phyloP scores from a whole-genome alignment of 2,329 filamentous ascomycete genomes.

The Penicillium sp. region DNA sequence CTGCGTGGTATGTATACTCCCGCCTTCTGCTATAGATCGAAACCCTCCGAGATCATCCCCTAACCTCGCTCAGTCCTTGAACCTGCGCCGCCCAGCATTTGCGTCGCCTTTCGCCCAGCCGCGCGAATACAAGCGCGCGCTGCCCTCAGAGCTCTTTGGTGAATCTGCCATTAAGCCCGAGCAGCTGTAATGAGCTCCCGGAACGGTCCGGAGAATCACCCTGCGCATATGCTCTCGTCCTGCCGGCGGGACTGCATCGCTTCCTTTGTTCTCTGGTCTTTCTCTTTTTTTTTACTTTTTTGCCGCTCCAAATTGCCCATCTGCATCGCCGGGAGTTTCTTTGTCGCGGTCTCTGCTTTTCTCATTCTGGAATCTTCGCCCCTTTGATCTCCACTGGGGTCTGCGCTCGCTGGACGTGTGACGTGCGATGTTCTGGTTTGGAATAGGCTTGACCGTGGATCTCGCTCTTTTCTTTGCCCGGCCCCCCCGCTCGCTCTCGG shows the following conservation, averaged over 20 bases:
- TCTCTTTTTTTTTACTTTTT: background rate
- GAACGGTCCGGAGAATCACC: constrained; percentile 15
- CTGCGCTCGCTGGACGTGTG: constrained; percentile 4
- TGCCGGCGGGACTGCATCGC: constrained; percentile 12
- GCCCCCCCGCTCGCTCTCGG: background rate
- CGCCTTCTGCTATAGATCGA: background rate
- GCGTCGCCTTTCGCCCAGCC: constrained; percentile 45
- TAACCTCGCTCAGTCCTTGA: constrained; percentile 33
- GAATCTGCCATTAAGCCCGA: constrained; percentile 29
- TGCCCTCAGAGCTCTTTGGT: constrained; percentile 36
- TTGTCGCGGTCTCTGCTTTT: constrained; percentile 19
- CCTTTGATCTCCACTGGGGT: background rate
- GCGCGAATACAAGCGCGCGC: constrained; percentile 38
- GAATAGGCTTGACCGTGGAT: background rate
- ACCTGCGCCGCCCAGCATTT: constrained; percentile 41
- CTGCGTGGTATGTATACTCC: constrained; percentile 43
- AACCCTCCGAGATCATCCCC: constrained; percentile 10
- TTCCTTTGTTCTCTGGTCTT: background rate
- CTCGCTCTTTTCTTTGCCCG: background rate
- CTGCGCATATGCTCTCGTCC: background rate
- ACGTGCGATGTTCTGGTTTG: background rate
- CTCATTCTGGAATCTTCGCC: constrained; percentile 5
- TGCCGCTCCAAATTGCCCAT: constrained; percentile 16
- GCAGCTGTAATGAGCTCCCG: constrained; percentile 18
- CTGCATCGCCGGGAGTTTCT: constrained; percentile 37